Evolutionary conservation across 805 yeast species (phyloP).

Genomic region (Zygotorulaspora chibaensis): DNA sequence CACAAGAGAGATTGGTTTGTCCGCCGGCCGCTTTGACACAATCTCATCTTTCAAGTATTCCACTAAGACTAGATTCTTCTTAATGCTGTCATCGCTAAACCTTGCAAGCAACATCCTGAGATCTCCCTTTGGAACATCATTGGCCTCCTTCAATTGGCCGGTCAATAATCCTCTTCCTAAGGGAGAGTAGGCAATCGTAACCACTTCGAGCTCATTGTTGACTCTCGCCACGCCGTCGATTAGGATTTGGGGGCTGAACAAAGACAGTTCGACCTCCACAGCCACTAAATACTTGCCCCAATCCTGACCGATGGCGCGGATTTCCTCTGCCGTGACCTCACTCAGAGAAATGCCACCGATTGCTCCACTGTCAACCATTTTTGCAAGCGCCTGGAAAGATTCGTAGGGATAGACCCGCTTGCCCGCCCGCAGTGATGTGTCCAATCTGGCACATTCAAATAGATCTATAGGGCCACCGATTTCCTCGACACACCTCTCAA

Average conservation of each 20-base stretch:
- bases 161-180: constrained; percentile 75
- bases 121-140: constrained; percentile 55
- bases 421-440: constrained; percentile 30
- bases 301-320: constrained; percentile 52
- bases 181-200: constrained; percentile 80
- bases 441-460: constrained; percentile 73
- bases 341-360: constrained; percentile 70
- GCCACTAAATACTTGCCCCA: constrained; percentile 51
- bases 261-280: constrained; percentile 76
- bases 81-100: constrained; percentile 54
- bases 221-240: constrained; percentile 59
- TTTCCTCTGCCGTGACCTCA: constrained; percentile 62
- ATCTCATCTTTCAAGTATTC: constrained; percentile 42
- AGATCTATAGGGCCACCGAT: constrained; percentile 52
- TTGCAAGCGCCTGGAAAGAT: constrained; percentile 51
- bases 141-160: constrained; percentile 47
- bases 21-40: constrained; percentile 49
- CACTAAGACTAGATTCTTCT: constrained; percentile 49
- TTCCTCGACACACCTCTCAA: constrained; percentile 41
- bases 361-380: constrained; percentile 58
- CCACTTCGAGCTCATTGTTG: constrained; percentile 54
- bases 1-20: constrained; percentile 47
- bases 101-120: constrained; percentile 49
- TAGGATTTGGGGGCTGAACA: constrained; percentile 60
- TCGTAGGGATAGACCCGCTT: constrained; percentile 43